Evolutionary conservation across 2,329 filamentous ascomycete genomes (phyloP), one percentile per base, ranked within the genome.

Genomic region (Westerdykella aurantiaca): DNA sequence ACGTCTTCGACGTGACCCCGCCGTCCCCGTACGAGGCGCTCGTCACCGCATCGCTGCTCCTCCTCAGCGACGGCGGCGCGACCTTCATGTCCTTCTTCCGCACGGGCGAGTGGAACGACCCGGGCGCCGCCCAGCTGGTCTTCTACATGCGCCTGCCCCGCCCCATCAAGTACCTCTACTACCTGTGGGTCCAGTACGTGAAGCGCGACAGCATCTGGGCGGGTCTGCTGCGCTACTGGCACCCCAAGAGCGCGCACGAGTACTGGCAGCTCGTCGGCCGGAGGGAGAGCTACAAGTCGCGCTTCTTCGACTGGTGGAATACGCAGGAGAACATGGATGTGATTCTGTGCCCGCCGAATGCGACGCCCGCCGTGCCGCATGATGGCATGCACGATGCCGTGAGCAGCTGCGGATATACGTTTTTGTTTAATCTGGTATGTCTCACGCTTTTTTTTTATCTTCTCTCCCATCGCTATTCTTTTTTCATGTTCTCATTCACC

Each of bases 341-440:
- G 51, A 76, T 96, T 52, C 69, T 96, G 29, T 82, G 85, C 9
- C 85, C 86, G n/a, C 88, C 84, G 0, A 95, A 96, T 64, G 88
- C 90, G 0, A 95, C 88, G 0, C 89, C 90, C 1, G 90, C 90
- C 0, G 80, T 95, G 3, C 89, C 89, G 1, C 89, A 95, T 62
- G 80, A 83, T 38, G 89, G 82, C 0, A 96, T 95, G 88, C 80
- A 81, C 53, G 83, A 91, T 56, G 88, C 88, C 2, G 82, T 93
- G 37, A 86, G 85, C 49, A 88, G 83, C 53, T 96, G 90, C 58
- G 89, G 88, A 1, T 96, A 97, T 61, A 96, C 90, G 0, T 95
- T 96, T 63, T 69, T 95, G 44, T 97, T 93, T 72, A 96, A 96
- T 57, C 53, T 96, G 58, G 83, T 86, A 70, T 68, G 80, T 71